Base-by-base conservation (phyloP, 2,329 filamentous ascomycete genomes). In the Talaromyces islandicus region DNA sequence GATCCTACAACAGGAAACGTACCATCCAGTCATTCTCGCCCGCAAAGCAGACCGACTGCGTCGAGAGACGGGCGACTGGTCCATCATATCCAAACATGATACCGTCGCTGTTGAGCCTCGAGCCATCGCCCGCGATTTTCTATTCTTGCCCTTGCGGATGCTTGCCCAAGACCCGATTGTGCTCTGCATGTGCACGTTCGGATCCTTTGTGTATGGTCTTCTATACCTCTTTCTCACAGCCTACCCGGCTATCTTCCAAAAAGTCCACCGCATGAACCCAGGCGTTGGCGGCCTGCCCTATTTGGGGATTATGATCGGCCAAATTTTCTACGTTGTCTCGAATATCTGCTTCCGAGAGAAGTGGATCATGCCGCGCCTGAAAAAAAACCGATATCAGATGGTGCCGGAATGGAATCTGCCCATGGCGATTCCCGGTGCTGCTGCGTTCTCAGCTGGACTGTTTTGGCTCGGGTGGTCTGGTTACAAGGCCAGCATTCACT, bases 401-500 rank as follows among this genome's bases (percentile, higher is more conserved):
- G 71, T 72, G 54, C 79, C 82, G 0, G 82, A 84, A 63, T 78
- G 77, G 63, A 76, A 81, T 0, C 69, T 84, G 0, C 81, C 83
- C 0, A 75, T 82, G 0, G 83, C 88, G 74, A 80, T 85, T 56
- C 75, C 81, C 17, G 82, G 81, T 1, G 77, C 78, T 0, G 65
- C 84, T 1, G 75, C 84, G 46, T 78, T 86, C 0, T 83, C 85
- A 0, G 68, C 79, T 14, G 80, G 82, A 7, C 73, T 87, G 32
- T 88, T 64, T 70, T 85, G 61, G 87, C 79, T 88, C 17, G 86
- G 84, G 21, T 88, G 82, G 81, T 80, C 82, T 1, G 77, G 85
- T 1, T 82, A 80, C 0, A 75, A 74, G 5, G 60, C 72, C 0
- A 72, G 70, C 7, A 71, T 85, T 7, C 75, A 80, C 54, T 86